Percentiles rank a stretch among this genome's conserved stretches.
Evolutionary conservation across 2,329 filamentous ascomycete genomes (phyloP).

Genomic region (Colletotrichum eremochloae): DNA sequence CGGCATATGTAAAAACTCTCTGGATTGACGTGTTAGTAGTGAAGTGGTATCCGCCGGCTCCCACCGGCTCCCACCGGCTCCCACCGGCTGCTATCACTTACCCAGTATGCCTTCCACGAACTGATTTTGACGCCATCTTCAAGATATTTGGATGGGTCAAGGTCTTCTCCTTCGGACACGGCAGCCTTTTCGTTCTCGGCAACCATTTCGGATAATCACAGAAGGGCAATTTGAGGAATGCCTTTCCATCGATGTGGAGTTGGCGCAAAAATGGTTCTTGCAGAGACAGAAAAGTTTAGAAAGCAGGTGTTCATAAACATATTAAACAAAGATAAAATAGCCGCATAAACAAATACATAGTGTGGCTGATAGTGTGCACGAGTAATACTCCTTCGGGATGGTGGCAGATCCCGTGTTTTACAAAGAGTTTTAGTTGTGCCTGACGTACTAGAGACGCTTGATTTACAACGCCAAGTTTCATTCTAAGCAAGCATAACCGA

Average conservation of each 20-base stretch:
- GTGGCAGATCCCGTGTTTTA: not conserved
- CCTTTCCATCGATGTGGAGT: not conserved
- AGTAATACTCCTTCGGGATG: not conserved
- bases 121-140: not conserved
- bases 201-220: not conserved
- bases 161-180: not conserved
- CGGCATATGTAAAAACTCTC: not conserved
- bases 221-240: not conserved
- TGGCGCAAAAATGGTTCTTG: not conserved
- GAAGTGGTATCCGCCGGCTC: not conserved
- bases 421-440: not conserved
- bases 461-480: not conserved
- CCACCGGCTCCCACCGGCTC: too few species aligned
- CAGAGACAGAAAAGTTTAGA: not conserved
- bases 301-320: not conserved
- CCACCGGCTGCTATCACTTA: not conserved
- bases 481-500: not conserved
- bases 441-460: not conserved
- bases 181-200: not conserved
- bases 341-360: not conserved
- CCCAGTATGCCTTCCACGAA: conserved; percentile 1
- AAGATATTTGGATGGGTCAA: not conserved
- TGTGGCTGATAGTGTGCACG: not conserved
- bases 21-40: not conserved
- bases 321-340: not conserved